Conservation (phyloP, 345 rosid species). For the Salix brachista region DNA sequence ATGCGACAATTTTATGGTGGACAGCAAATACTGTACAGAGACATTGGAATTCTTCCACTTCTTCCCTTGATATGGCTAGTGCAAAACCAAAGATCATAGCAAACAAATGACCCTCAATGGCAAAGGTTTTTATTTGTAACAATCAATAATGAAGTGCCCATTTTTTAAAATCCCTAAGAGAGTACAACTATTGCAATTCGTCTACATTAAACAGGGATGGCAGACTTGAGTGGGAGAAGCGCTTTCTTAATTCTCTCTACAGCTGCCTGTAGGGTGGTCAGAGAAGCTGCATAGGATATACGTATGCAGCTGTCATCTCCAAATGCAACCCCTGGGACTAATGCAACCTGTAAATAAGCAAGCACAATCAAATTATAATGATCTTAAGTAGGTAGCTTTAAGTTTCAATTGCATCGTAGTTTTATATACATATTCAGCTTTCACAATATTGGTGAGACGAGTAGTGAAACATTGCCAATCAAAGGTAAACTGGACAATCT, state of each 20-base stretch:
- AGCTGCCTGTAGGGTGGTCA: slow-evolving; percentile 66
- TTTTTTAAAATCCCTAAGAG: slow-evolving; percentile 1
- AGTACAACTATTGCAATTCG: slow-evolving; percentile 1
- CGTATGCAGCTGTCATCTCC: slow-evolving; percentile 87
- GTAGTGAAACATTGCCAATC: neutral
- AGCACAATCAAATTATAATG: neutral
- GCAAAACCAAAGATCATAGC: neutral
- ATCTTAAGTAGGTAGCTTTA: neutral
- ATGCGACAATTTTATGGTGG: neutral
- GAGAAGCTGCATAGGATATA: slow-evolving; percentile 87
- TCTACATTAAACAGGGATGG: slow-evolving; percentile 40
- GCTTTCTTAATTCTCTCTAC: slow-evolving; percentile 78
- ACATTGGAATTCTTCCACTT: neutral
- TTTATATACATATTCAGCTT: neutral
- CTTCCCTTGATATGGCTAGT: neutral
- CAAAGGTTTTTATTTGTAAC: slow-evolving; percentile 6
- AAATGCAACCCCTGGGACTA: slow-evolving; percentile 97
- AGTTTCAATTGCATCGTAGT: neutral
- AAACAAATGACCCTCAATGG: neutral
- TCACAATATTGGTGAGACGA: neutral
- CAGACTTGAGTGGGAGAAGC: slow-evolving; percentile 47
- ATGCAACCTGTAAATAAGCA: slow-evolving; percentile 57
- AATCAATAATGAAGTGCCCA: neutral
- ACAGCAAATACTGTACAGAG: neutral
- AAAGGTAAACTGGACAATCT: neutral